Evolutionary conservation across 1,284 basidiomycete species (phyloP), one percentile per base, ranked within the genome.

Genomic region (Singerocomus inundabilis): DNA sequence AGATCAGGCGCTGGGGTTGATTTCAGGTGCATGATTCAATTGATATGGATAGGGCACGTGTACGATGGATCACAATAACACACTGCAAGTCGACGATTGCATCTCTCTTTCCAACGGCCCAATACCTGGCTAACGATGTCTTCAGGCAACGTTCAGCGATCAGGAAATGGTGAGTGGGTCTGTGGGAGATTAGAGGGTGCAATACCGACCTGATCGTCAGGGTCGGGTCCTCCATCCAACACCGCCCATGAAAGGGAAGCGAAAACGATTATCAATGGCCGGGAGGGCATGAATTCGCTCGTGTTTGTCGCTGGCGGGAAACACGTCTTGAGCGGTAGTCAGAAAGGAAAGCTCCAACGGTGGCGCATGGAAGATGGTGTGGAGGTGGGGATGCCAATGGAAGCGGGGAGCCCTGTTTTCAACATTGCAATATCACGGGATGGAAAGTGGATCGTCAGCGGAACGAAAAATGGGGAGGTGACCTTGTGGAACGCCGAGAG

Each of bases 331-430:
- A 42, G 55, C 25, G 41, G 32, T 4, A 53, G 43, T 6, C 8
- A 12, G 6, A 18, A 29, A 29, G 29, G 38, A 11, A 26, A 4
- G 12, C 30, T 56, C 36, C 55, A 38, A 25, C 15, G 33, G n/a
- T 53, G 55, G 57, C 37, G 8, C 6, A 37, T 46, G 5, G 40
- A 49, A 7, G 46, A 57, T 15, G 54, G 57, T 12, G 6, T 0
- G 0, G 43, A 58, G 26, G 44, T 47, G 15, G 55, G 44, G 6
- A 10, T 4, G 4, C 32, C 42, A 1, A 48, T 60, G 45, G 15
- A 35, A 6, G 39, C 28, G 1, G 28, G 29, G 7, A 30, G 28
- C 10, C 11, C 2, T 6, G 16, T 60, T 46, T 4, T 21, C 16
- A 28, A 26, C 24, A 21, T 51, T 25, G 46, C 34, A 10, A 35